These are phyloP conservation scores for Apiotrichum mycotoxinovorans DNA, from an alignment of 1,284 basidiomycete species.

Conservation along the genomic window DNA sequence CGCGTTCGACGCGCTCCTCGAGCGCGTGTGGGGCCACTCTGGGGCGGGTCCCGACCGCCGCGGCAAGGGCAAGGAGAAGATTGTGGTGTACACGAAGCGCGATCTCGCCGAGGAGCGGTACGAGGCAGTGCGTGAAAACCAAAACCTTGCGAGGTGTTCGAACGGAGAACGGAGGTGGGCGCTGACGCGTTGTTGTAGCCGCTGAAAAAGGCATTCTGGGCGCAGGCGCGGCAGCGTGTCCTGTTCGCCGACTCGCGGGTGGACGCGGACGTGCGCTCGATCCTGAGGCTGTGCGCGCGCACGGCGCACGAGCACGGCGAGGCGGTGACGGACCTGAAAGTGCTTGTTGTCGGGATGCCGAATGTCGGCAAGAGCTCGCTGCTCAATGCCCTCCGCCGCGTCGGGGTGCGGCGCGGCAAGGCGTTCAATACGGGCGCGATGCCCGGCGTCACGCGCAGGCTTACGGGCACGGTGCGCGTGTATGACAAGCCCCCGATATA, in stretches of 20 bases:
- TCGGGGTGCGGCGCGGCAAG: conserved; percentile 80
- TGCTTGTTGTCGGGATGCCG: conserved; percentile 94
- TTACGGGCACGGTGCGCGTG: conserved; percentile 79
- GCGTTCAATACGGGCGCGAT: conserved; percentile 83
- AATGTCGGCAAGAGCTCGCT: conserved; percentile 97
- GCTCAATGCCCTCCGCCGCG: conserved; percentile 83
- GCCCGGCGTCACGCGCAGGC: conserved; percentile 78
- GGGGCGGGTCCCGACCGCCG: conserved; percentile 33
- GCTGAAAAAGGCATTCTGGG: conserved; percentile 49
- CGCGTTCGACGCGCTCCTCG: conserved; percentile 65
- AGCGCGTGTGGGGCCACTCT: conserved; percentile 35
- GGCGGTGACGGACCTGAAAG: conserved; percentile 62
- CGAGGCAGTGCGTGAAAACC: conserved; percentile 61
- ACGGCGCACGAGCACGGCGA: conserved; percentile 10
- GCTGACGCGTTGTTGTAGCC: conserved; percentile 38
- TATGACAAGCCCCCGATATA: conserved; percentile 77
- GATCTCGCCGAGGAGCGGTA: conserved; percentile 85
- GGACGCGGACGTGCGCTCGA: conserved; percentile 51
- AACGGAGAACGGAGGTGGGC: no score
- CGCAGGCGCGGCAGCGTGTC: conserved; percentile 51
- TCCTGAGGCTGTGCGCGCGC: conserved; percentile 51
- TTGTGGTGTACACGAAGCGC: conserved; percentile 89
- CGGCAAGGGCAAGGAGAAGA: conserved; percentile 59
- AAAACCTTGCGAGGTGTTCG: no score
- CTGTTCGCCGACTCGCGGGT: conserved; percentile 55